phyloP scores from a whole-genome alignment of 208 protist species.

The Histomonas meleagridis region DNA sequence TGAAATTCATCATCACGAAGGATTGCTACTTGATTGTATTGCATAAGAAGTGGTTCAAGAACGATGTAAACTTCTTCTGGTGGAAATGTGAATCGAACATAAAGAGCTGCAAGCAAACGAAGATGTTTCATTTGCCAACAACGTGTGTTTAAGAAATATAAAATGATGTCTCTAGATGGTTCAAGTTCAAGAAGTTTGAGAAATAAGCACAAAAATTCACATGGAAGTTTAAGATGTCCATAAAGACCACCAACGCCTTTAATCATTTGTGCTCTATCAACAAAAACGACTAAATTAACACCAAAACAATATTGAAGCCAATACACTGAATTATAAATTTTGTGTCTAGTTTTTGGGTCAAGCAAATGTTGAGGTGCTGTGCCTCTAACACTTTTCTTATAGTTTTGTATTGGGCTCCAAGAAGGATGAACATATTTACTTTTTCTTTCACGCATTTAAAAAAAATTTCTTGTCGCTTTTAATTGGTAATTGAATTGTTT shows the following conservation, averaged over 20 bases:
- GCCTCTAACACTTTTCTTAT: background rate
- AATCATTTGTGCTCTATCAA: background rate
- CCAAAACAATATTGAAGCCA: conserved; percentile 31
- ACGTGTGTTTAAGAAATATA: background rate
- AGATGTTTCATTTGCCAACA: conserved; percentile 26
- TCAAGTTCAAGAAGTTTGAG: conserved; percentile 1
- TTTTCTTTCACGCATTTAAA: no score
- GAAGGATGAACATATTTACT: background rate
- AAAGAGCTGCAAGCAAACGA: background rate
- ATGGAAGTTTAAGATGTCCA: background rate
- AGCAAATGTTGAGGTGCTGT: background rate
- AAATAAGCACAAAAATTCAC: conserved; percentile 21
- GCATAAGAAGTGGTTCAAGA: background rate
- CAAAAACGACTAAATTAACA: background rate
- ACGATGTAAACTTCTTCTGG: background rate
- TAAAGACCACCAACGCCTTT: conserved; percentile 20
- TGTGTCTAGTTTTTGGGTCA: background rate
- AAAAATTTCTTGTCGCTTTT: no score
- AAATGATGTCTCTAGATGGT: background rate
- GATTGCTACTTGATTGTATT: conserved; percentile 17
- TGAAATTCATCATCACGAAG: background rate
- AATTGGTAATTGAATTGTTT: no score
- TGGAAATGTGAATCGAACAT: background rate
- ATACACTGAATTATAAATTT: conserved; percentile 4
- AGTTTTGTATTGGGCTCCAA: background rate